These are phyloP conservation scores for Cyclotella choctawhatcheeana DNA, from an alignment of 108 stramenopile genomes.

Conservation along the genomic window DNA sequence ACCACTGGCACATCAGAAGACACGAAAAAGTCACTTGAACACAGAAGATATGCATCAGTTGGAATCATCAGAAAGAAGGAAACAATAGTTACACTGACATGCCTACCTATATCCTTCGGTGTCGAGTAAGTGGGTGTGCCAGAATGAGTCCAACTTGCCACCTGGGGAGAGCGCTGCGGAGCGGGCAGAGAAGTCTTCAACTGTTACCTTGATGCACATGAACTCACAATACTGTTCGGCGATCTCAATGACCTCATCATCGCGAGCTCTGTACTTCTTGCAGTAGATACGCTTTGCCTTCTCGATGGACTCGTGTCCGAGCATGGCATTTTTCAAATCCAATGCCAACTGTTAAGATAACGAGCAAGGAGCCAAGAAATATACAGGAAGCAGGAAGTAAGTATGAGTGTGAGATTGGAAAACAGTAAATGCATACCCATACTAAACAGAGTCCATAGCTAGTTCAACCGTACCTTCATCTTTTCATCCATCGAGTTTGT, in stretches of 20 bases:
- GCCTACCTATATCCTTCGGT: conserved; percentile 16
- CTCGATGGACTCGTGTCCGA: conserved; percentile 19
- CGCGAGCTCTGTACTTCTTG: background rate
- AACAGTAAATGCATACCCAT: too few relatives aligned
- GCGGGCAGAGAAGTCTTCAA: conserved; percentile 2
- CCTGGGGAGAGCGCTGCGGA: conserved; percentile 9
- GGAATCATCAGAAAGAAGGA: background rate
- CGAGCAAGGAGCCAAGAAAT: too few relatives aligned
- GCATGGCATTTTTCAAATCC: conserved; percentile 7
- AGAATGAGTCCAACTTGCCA: conserved; percentile 13
- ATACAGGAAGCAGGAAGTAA: background rate
- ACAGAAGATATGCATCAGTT: background rate
- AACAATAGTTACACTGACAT: background rate
- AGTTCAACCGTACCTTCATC: too few relatives aligned
- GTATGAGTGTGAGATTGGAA: too few relatives aligned
- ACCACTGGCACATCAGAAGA: background rate
- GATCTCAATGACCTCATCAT: background rate
- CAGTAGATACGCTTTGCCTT: conserved; percentile 17
- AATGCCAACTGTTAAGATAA: background rate
- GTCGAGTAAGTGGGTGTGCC: conserved; percentile 21
- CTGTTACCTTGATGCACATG: conserved; percentile 8
- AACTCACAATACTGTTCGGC: conserved; percentile 27
- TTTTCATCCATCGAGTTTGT: too few relatives aligned
- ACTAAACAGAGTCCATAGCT: too few relatives aligned
- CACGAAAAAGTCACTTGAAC: conserved; percentile 1